Percentiles rank a stretch among this genome's conserved stretches.
Evolutionary conservation across 2,329 filamentous ascomycete species (phyloP).

Genomic region (Aspergillus calidoustus): DNA sequence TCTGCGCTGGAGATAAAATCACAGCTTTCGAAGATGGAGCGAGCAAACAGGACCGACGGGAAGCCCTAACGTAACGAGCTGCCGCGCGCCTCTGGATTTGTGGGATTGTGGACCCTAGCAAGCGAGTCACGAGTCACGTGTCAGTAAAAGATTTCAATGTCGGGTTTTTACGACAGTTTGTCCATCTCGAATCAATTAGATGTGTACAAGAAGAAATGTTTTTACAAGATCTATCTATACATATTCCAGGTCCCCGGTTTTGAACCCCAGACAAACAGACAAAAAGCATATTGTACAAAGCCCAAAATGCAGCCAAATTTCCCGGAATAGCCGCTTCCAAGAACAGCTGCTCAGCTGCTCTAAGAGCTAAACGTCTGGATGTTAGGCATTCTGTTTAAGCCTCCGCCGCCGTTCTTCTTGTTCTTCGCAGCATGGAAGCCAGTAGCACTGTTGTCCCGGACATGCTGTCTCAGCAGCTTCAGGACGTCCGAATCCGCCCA

Average conservation of each 20-base stretch:
- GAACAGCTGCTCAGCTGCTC: no score
- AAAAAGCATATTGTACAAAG: slow-evolving; percentile 16
- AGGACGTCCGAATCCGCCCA: slow-evolving; percentile 87
- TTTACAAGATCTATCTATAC: not conserved
- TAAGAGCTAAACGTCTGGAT: slow-evolving; percentile 46
- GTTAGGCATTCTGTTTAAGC: slow-evolving; percentile 54
- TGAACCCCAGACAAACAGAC: not conserved
- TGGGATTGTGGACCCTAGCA: slow-evolving; percentile 28
- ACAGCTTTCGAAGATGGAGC: slow-evolving; percentile 40
- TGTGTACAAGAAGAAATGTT: not conserved
- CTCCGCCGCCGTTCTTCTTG: slow-evolving; percentile 43
- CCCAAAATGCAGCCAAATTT: not conserved
- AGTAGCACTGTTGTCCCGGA: slow-evolving; percentile 68
- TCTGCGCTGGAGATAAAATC: slow-evolving; percentile 45
- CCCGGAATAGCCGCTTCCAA: no score
- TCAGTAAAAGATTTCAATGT: not conserved
- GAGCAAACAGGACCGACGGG: slow-evolving; percentile 31
- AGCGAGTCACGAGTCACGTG: slow-evolving; percentile 46
- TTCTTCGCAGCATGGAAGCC: slow-evolving; percentile 46
- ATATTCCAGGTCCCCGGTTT: not conserved
- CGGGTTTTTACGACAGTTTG: not conserved
- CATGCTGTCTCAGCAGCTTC: slow-evolving; percentile 76
- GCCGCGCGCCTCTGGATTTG: slow-evolving; percentile 26
- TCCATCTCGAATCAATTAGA: not conserved
- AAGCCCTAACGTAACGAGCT: slow-evolving; percentile 31